A percentile compares a stretch with the other conserved stretches of the same genome.
Conservation (phyloP, 1,139 yeast species). For the Blastobotrys raffinosifermentans region DNA sequence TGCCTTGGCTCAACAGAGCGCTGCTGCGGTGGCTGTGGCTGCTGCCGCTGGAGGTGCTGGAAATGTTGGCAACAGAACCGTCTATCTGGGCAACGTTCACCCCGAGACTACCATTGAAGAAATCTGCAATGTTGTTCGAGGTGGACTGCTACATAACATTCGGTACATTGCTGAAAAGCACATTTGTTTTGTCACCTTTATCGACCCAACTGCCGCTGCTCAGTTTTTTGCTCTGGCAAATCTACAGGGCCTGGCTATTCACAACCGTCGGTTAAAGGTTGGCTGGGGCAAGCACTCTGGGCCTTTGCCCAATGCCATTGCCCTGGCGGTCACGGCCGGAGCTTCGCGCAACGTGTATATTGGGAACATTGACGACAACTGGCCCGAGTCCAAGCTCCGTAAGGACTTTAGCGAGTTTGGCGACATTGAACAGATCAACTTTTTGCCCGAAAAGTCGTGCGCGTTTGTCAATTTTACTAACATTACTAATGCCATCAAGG, state of each 20-base stretch:
- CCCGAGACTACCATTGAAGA: conserved; percentile 85
- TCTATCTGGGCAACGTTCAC: conserved; percentile 82
- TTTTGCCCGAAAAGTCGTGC: conserved; percentile 74
- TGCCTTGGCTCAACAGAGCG: conserved; percentile 58
- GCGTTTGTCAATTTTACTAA: conserved; percentile 90
- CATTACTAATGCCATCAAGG: conserved; percentile 79
- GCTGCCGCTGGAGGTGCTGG: conserved; percentile 73
- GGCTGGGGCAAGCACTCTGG: conserved; percentile 98
- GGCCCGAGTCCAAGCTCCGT: conserved; percentile 56
- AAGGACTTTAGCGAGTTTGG: conserved; percentile 77
- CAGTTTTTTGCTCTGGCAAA: conserved; percentile 88
- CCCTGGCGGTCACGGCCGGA: conserved; percentile 86
- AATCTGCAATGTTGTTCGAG: conserved; percentile 88
- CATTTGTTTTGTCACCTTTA: conserved; percentile 87
- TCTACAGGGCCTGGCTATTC: conserved; percentile 73
- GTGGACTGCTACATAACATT: conserved; percentile 70
- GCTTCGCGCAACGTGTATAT: conserved; percentile 89
- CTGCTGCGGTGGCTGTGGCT: conserved; percentile 69
- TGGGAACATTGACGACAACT: conserved; percentile 58
- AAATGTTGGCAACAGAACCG: conserved; percentile 85
- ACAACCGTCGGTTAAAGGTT: conserved; percentile 72
- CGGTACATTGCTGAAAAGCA: conserved; percentile 68
- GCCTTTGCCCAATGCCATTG: conserved; percentile 72
- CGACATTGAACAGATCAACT: conserved; percentile 90
- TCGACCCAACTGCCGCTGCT: conserved; percentile 89